These are phyloP conservation scores for Trypanosomatidae sp. DNA, from an alignment of 208 protist species.

Conservation along the genomic window DNA sequence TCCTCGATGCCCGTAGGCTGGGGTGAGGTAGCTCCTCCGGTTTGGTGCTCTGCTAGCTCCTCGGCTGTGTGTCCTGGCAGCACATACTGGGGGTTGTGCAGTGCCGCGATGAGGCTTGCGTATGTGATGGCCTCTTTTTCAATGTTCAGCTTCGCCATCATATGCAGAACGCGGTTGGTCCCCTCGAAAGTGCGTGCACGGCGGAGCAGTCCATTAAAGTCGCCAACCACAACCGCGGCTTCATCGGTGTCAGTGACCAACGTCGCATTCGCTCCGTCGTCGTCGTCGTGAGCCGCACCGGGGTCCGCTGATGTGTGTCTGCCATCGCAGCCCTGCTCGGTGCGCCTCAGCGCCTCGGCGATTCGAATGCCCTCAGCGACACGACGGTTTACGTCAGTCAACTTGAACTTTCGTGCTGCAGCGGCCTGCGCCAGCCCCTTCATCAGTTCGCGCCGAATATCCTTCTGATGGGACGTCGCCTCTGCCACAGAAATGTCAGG, in stretches of 20 bases:
- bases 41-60: conserved; percentile 18
- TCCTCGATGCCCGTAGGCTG: neutral
- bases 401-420: conserved; percentile 24
- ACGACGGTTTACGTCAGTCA: conserved; percentile 34
- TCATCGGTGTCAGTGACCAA: neutral
- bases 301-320: neutral
- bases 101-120: conserved; percentile 55
- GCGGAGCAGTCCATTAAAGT: conserved; percentile 75
- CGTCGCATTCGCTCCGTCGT: neutral
- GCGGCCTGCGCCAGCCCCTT: conserved; percentile 55
- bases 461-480: conserved; percentile 27
- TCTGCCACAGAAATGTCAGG: neutral
- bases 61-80: conserved; percentile 33
- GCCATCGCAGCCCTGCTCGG: neutral
- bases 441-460: conserved; percentile 43
- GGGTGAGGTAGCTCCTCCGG: neutral
- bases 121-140: conserved; percentile 43
- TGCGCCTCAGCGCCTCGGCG: conserved; percentile 33
- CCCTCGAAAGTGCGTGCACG: conserved; percentile 34
- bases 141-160: conserved; percentile 71
- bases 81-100: conserved; percentile 71
- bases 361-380: conserved; percentile 40
- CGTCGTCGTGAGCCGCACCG: neutral
- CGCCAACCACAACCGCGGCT: conserved; percentile 47
- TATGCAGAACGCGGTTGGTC: conserved; percentile 44